phyloP scores from a whole-genome alignment of 1,284 basidiomycete genomes.

The Sparassis latifolia region DNA sequence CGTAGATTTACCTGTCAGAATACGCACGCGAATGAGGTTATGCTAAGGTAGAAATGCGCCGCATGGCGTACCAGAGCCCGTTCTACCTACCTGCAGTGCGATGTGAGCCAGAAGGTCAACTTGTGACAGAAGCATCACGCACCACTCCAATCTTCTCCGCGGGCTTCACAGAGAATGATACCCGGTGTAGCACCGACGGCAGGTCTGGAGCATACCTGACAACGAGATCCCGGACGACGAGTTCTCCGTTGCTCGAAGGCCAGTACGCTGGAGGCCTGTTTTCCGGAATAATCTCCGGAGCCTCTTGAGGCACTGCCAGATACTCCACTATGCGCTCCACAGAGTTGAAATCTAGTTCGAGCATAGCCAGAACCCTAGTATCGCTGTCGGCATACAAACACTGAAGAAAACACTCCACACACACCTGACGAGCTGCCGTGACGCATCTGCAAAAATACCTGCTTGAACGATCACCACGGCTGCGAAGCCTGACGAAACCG shows the following conservation, averaged over 20 bases:
- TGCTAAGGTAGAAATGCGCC: background rate
- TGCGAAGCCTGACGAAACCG: constrained; percentile 63
- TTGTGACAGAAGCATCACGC: constrained; percentile 13
- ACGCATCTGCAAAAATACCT: constrained; percentile 63
- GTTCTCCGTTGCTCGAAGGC: constrained; percentile 58
- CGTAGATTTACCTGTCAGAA: constrained; percentile 55
- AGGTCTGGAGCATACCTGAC: constrained; percentile 73
- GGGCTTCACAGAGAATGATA: constrained; percentile 66
- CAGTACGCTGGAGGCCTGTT: constrained; percentile 68
- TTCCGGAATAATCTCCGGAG: constrained; percentile 55
- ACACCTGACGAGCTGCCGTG: constrained; percentile 52
- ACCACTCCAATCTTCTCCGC: constrained; percentile 77
- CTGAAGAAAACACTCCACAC: background rate
- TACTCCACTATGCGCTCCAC: constrained; percentile 85
- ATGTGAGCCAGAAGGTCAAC: background rate
- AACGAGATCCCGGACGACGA: constrained; percentile 57
- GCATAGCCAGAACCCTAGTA: constrained; percentile 52
- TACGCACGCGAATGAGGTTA: background rate
- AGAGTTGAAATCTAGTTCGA: constrained; percentile 72
- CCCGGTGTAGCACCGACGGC: constrained; percentile 60
- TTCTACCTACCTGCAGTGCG: constrained; percentile 49
- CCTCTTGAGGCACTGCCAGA: constrained; percentile 72
- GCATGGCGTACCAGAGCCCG: constrained; percentile 45
- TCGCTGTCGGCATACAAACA: background rate
- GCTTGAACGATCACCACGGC: constrained; percentile 79